These are phyloP conservation scores for Discostella stelligera DNA, from an alignment of 352 stramenopile species.

Conservation along the genomic window DNA sequence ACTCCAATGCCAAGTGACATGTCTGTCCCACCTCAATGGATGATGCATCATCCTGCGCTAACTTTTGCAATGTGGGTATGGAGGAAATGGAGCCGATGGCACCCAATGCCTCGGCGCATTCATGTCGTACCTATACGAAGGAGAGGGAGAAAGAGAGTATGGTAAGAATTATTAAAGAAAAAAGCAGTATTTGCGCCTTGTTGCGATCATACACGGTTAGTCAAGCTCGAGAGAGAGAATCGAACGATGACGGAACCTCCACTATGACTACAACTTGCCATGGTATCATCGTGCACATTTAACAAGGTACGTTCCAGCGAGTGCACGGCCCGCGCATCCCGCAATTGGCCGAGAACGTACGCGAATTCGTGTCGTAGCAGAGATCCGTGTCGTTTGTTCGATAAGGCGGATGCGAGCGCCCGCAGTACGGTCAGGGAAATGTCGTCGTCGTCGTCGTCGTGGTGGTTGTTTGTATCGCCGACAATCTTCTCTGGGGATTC, in stretches of 20 bases:
- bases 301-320: conserved; percentile 64
- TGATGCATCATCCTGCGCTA: conserved; percentile 70
- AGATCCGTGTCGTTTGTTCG: conserved; percentile 58
- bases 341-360: conserved; percentile 81
- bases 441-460: conserved; percentile 24
- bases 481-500: not conserved
- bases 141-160: too few species aligned
- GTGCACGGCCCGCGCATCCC: conserved; percentile 55
- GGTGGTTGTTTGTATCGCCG: not conserved
- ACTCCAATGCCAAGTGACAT: conserved; percentile 89
- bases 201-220: too few species aligned
- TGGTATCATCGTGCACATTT: conserved; percentile 70
- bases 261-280: conserved; percentile 28
- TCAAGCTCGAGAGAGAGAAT: too few species aligned
- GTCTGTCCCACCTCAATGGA: conserved; percentile 92
- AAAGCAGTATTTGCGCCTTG: too few species aligned
- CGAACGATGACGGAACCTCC: too few species aligned
- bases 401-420: conserved; percentile 55
- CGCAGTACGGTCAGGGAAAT: conserved; percentile 49
- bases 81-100: conserved; percentile 89
- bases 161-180: too few species aligned
- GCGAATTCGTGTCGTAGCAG: conserved; percentile 82
- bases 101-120: conserved; percentile 93
- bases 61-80: conserved; percentile 87
- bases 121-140: conserved; percentile 59